phyloP scores from a whole-genome alignment of 768 basidiomycete species.

The Boletellus ananas region DNA sequence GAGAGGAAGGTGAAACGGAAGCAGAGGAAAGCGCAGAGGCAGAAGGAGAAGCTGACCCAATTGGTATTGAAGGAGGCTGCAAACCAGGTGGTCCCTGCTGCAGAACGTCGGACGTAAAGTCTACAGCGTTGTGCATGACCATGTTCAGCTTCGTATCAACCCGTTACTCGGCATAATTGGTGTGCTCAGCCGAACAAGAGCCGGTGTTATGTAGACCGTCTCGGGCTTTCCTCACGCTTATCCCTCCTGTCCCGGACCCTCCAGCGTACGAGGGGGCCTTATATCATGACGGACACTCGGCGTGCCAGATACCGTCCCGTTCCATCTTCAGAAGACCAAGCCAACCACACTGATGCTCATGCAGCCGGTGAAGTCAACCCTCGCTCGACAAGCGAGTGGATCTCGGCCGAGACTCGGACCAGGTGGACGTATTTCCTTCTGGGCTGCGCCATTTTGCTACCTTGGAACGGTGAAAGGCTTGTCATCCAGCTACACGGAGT shows the following conservation, averaged over 20 bases:
- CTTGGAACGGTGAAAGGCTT: constrained; percentile 77
- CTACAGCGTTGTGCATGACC: background rate
- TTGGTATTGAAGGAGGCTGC: constrained; percentile 49
- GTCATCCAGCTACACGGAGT: background rate
- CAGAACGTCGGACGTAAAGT: constrained; percentile 9
- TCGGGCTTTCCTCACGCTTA: background rate
- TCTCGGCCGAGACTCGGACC: constrained; percentile 40
- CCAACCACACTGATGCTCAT: background rate
- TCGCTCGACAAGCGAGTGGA: constrained; percentile 24
- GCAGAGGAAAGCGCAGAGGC: constrained; percentile 41
- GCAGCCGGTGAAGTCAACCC: constrained; percentile 5
- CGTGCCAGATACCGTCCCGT: constrained; percentile 16
- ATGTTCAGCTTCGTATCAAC: background rate
- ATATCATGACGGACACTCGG: constrained; percentile 8
- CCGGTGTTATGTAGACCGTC: too few species aligned
- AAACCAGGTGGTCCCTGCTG: constrained; percentile 56
- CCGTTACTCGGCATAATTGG: too few species aligned
- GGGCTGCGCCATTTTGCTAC: constrained; percentile 75
- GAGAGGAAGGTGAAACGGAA: constrained; percentile 36
- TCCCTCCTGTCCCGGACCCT: background rate
- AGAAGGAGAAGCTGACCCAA: constrained; percentile 53
- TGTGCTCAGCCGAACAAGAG: too few species aligned
- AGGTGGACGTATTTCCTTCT: constrained; percentile 68
- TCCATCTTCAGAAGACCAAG: constrained; percentile 18
- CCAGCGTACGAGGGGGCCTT: background rate